Evolutionary conservation across 2,329 filamentous ascomycete genomes (phyloP).

Genomic region (Aulographum hederae): DNA sequence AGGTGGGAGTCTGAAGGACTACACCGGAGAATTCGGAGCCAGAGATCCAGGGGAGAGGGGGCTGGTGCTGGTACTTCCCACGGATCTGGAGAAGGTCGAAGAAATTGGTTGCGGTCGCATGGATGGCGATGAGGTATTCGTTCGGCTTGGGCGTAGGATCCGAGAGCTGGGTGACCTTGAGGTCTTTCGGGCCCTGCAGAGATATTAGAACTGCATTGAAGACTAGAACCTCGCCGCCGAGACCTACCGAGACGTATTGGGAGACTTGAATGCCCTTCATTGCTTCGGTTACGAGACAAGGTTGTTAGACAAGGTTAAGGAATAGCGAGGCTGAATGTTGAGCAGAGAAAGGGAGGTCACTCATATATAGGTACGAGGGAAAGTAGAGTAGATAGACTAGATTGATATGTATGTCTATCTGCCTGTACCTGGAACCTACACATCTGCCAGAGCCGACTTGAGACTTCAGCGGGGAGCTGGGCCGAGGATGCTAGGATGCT

Average conservation of each 20-base stretch:
- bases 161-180: slow-evolving; percentile 55
- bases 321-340: too few relatives aligned
- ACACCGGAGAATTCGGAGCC: slow-evolving; percentile 77
- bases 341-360: too few relatives aligned
- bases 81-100: slow-evolving; percentile 92
- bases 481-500: too few relatives aligned
- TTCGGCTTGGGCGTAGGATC: slow-evolving; percentile 52
- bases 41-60: slow-evolving; percentile 71
- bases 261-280: slow-evolving; percentile 63
- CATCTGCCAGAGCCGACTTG: too few relatives aligned
- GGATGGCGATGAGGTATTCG: slow-evolving; percentile 76
- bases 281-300: too few relatives aligned
- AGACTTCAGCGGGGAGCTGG: too few relatives aligned
- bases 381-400: too few relatives aligned
- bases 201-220: slow-evolving; percentile 1
- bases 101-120: slow-evolving; percentile 83
- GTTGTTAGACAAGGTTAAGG: too few relatives aligned
- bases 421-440: too few relatives aligned
- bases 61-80: slow-evolving; percentile 89
- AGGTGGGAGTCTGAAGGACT: slow-evolving; percentile 46
- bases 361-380: too few relatives aligned
- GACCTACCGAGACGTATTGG: slow-evolving; percentile 52
- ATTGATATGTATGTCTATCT: too few relatives aligned
- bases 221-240: too few relatives aligned
- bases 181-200: slow-evolving; percentile 54